phyloP scores from a whole-genome alignment of 345 rosid genomes.

The Citrus trifoliata region DNA sequence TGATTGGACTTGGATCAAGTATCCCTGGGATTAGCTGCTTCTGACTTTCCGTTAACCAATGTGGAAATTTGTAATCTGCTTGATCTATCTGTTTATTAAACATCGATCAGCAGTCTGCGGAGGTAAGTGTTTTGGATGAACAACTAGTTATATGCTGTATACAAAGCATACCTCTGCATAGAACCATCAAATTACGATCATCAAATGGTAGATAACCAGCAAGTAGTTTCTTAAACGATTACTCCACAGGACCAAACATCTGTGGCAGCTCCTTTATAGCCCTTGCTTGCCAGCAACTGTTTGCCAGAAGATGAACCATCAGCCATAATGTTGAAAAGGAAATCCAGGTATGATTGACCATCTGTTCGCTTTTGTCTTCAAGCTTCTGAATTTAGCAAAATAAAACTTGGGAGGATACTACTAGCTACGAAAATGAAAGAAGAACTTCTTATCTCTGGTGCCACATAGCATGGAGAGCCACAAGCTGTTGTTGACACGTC shows the following conservation, averaged over 20 bases:
- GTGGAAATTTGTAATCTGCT: slow-evolving; percentile 67
- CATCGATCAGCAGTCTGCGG: slow-evolving; percentile 10
- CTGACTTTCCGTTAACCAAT: slow-evolving; percentile 53
- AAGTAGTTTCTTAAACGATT: slow-evolving; percentile 73
- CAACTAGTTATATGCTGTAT: background rate
- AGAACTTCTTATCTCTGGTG: slow-evolving; percentile 69
- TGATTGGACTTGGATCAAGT: slow-evolving; percentile 62
- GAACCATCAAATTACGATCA: slow-evolving; percentile 60
- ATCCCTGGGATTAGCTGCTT: slow-evolving; percentile 65
- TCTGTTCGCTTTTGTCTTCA: background rate
- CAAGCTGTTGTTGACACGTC: slow-evolving; percentile 83
- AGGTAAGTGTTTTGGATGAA: background rate
- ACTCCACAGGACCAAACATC: slow-evolving; percentile 97
- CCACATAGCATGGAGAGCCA: slow-evolving; percentile 90
- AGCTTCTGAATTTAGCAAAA: background rate
- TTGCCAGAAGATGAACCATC: slow-evolving; percentile 17
- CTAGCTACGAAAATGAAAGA: background rate
- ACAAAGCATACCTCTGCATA: slow-evolving; percentile 51
- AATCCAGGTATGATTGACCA: slow-evolving; percentile 1
- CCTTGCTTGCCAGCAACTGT: slow-evolving; percentile 72
- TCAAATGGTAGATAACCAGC: slow-evolving; percentile 77
- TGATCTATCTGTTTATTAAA: slow-evolving; percentile 41
- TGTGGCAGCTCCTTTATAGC: slow-evolving; percentile 87
- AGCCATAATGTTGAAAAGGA: slow-evolving; percentile 18
- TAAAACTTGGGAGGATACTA: background rate